Conservation (phyloP, 2,329 filamentous ascomycete species). For the Cercospora zeae-maydis region DNA sequence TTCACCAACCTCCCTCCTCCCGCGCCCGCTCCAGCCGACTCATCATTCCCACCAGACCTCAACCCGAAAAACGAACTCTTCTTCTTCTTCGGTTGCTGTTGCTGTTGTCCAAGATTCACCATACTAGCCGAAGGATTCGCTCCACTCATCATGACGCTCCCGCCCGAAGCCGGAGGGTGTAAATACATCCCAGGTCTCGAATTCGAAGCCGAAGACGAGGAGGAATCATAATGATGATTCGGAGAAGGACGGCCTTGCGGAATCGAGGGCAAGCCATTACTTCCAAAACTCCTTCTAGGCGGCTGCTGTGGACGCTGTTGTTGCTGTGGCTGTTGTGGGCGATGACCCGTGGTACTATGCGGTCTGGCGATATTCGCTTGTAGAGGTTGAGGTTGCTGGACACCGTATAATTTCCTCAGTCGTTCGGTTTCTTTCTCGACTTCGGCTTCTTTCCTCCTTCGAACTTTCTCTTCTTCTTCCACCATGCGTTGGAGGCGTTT, state of each 20-base stretch:
- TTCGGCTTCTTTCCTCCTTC: slow-evolving; percentile 48
- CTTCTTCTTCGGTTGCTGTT: slow-evolving; percentile 29
- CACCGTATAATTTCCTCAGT: slow-evolving; percentile 64
- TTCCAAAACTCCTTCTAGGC: neutral
- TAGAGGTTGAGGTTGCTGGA: slow-evolving; percentile 35
- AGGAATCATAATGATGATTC: neutral
- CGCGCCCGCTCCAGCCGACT: neutral
- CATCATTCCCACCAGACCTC: slow-evolving; percentile 30
- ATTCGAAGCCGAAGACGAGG: neutral
- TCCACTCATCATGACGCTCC: slow-evolving; percentile 36
- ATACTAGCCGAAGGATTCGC: slow-evolving; percentile 26
- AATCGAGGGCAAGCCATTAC: slow-evolving; percentile 13
- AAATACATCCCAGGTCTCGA: slow-evolving; percentile 29
- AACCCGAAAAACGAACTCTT: slow-evolving; percentile 40
- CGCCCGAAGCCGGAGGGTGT: slow-evolving; percentile 32
- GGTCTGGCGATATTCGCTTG: slow-evolving; percentile 13
- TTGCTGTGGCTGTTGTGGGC: slow-evolving; percentile 12
- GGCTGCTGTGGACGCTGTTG: neutral
- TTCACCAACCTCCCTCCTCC: slow-evolving; percentile 38
- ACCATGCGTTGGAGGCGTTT: slow-evolving; percentile 54
- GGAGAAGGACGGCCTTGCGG: slow-evolving; percentile 21
- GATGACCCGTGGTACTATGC: neutral
- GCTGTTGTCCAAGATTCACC: slow-evolving; percentile 14
- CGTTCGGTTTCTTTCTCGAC: slow-evolving; percentile 72
- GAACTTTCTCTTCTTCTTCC: slow-evolving; percentile 59